These are phyloP conservation scores for Populus simonii DNA, from an alignment of 345 rosid species.

Conservation along the genomic window DNA sequence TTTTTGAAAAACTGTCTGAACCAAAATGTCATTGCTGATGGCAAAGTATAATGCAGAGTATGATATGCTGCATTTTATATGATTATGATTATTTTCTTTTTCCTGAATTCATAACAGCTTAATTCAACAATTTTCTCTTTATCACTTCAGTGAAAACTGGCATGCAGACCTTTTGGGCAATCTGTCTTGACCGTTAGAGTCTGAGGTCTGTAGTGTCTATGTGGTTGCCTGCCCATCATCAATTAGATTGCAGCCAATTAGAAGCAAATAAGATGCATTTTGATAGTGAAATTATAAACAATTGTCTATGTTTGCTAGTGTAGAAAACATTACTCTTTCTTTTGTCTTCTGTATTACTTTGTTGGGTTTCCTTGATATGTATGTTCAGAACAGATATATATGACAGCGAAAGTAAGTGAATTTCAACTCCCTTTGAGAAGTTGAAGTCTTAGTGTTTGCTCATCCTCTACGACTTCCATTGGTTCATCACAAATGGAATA, in stretches of 20 bases:
- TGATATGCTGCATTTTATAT: too few relatives aligned
- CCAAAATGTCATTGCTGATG: neutral
- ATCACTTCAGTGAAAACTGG: neutral
- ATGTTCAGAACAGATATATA: constrained; percentile 15
- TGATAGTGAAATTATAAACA: constrained; percentile 2
- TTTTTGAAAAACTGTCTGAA: neutral
- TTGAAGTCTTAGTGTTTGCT: neutral
- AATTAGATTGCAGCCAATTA: neutral
- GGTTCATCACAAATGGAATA: neutral
- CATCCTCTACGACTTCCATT: neutral
- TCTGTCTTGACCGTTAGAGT: neutral
- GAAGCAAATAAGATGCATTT: neutral
- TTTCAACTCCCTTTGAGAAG: neutral
- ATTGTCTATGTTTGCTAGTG: neutral
- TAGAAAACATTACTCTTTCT: neutral
- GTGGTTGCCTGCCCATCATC: neutral
- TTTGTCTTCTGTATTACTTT: neutral
- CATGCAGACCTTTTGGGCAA: neutral
- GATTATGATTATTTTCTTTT: neutral
- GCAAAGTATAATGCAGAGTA: neutral
- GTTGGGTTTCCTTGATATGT: constrained; percentile 34
- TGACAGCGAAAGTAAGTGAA: constrained; percentile 11
- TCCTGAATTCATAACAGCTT: neutral
- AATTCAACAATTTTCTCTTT: neutral
- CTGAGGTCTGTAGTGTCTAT: neutral